Base-by-base conservation (phyloP, 1,139 yeast species). In the Saccharomycopsis phalli region DNA sequence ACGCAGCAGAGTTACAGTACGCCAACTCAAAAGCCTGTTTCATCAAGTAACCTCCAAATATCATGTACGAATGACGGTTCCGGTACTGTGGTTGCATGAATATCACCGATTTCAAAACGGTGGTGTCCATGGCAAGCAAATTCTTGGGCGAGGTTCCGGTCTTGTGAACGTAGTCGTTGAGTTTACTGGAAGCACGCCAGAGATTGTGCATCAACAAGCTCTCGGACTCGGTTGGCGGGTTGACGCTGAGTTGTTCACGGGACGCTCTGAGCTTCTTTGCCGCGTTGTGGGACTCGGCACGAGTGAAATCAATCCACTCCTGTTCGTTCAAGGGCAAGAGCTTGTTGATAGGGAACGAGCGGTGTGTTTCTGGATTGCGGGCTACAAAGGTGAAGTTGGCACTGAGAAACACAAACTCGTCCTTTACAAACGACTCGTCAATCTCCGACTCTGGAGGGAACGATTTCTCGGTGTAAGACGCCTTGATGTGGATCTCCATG, bases 11-110 rank as follows among this genome's bases (percentile, higher is more conserved):
- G 14, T 93, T 77, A 60, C 94, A 82, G 58, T 87, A 87, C 2
- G 95, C 96, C 53, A 87, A 71, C 59, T 87, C 96, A 59, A 87
- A 87, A 3, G 95, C 76, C 61, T 86, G 95, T 59, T 95, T 76
- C 64, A 87, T 72, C 54, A 87, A 65, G 55, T 87, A 87, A 21
- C 96, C 96, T 50, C 96, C 96, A 58, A 87, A 87, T 40, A 87
- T 83, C 88, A 87, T 86, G 60, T 81, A 83, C 8, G 94, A 82
- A 57, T 87, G 95, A 57, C 95, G 74, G 65, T 87, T 87, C 61
- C 96, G 74, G 62, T 86, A 87, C 62, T 87, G 96, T 2, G 96
- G 96, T 62, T 87, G 96, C 93, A 87, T 88, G 61, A 87, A 78
- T 51, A 79, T 68, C 4, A 95, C 83, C 6, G 94, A 81, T 41